A percentile compares a stretch with the other conserved stretches of the same genome.
These are phyloP conservation scores for Xylariaceae sp. DNA, from an alignment of 2,329 filamentous ascomycete species.

Conservation along the genomic window DNA sequence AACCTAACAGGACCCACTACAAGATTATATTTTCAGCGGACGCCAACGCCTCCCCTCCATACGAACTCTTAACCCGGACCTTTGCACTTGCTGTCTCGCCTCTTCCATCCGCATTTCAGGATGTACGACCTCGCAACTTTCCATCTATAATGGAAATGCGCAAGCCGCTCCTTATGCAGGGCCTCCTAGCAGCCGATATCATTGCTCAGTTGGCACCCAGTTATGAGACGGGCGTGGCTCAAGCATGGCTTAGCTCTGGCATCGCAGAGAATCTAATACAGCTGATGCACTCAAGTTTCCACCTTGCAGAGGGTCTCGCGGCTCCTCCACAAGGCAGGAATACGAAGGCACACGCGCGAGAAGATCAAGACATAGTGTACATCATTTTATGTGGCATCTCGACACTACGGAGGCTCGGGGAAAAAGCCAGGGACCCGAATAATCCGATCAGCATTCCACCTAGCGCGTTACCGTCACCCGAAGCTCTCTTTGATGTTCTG, in stretches of 20 bases:
- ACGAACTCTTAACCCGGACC: constrained; percentile 78
- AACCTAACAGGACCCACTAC: constrained; percentile 85
- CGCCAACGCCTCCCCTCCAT: constrained; percentile 56
- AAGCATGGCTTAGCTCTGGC: constrained; percentile 76
- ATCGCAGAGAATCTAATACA: constrained; percentile 77
- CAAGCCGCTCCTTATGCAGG: constrained; percentile 89
- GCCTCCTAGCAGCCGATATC: constrained; percentile 85
- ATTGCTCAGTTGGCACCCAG: constrained; percentile 69
- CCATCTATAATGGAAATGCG: constrained; percentile 72
- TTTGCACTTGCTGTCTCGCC: constrained; percentile 85
- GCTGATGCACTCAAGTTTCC: constrained; percentile 68
- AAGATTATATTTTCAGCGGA: constrained; percentile 77
- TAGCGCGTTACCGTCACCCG: constrained; percentile 60
- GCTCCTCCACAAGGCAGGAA: constrained; percentile 34
- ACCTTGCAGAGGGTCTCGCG: constrained; percentile 54
- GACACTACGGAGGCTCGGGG: constrained; percentile 62
- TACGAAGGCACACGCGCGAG: constrained; percentile 28
- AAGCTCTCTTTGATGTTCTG: constrained; percentile 63
- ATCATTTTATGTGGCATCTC: constrained; percentile 66
- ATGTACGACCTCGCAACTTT: constrained; percentile 54
- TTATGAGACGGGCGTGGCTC: constrained; percentile 68
- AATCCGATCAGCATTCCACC: constrained; percentile 51
- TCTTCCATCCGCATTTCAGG: constrained; percentile 62
- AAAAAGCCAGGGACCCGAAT: constrained; percentile 61
- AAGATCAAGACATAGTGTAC: constrained; percentile 51